A percentile compares a stretch with the other conserved stretches of the same genome.
These are phyloP conservation scores for Beauveria varroae DNA, from an alignment of 2,329 filamentous ascomycete species.

Conservation along the genomic window DNA sequence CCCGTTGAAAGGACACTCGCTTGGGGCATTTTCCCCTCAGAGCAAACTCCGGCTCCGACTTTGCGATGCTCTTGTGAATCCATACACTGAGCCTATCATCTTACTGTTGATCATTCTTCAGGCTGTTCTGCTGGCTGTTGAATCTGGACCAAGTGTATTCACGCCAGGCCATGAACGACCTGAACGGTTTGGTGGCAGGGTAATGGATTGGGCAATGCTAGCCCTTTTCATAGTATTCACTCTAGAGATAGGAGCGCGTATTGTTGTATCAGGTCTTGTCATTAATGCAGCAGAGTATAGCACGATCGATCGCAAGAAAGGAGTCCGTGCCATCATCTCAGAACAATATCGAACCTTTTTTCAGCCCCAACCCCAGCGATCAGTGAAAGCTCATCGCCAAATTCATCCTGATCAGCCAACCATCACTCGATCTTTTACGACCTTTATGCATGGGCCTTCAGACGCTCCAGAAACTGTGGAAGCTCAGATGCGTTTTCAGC, in stretches of 20 bases:
- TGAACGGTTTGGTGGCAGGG: conserved; percentile 55
- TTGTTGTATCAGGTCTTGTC: conserved; percentile 89
- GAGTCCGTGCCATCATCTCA: conserved; percentile 64
- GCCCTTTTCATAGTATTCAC: conserved; percentile 85
- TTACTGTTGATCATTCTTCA: conserved; percentile 83
- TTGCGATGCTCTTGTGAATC: conserved; percentile 79
- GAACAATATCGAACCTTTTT: conserved; percentile 75
- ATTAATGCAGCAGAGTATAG: conserved; percentile 89
- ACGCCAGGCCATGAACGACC: conserved; percentile 52
- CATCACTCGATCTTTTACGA: conserved; percentile 72
- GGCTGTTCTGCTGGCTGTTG: conserved; percentile 77
- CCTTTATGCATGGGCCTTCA: conserved; percentile 58
- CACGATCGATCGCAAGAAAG: conserved; percentile 72
- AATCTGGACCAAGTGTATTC: conserved; percentile 67
- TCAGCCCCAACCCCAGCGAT: conserved; percentile 68
- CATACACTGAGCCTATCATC: conserved; percentile 79
- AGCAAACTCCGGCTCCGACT: conserved; percentile 66
- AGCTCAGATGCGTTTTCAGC: conserved; percentile 74
- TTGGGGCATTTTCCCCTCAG: conserved; percentile 77
- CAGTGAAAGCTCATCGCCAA: conserved; percentile 47
- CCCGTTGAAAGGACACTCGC: conserved; percentile 75
- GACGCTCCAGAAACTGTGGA: conserved; percentile 54
- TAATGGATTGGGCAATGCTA: conserved; percentile 75
- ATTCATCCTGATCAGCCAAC: conserved; percentile 49
- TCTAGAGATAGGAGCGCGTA: conserved; percentile 70